These are phyloP conservation scores for Trypanosoma theileri DNA, from an alignment of 208 protist genomes.

Conservation along the genomic window DNA sequence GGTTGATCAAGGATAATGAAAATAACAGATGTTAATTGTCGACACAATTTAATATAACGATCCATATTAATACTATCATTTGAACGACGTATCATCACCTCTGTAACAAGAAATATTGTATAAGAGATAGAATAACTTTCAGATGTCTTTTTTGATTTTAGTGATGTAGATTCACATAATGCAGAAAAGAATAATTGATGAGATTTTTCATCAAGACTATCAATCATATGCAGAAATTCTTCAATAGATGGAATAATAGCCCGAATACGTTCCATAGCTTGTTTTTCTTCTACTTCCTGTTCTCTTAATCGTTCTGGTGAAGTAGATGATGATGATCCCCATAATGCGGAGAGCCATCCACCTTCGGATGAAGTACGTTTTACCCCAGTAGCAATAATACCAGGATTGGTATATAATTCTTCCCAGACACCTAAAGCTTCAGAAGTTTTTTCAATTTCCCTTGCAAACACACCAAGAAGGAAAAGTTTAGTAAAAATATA, in stretches of 20 bases:
- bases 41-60: conserved; percentile 20
- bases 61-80: conserved; percentile 4
- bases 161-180: conserved; percentile 17
- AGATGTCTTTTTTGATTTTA: conserved; percentile 3
- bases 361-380: conserved; percentile 20
- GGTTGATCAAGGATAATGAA: conserved; percentile 5
- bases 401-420: conserved; percentile 37
- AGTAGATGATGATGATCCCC: conserved; percentile 17
- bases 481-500: conserved; percentile 26
- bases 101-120: conserved; percentile 32
- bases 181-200: conserved; percentile 19
- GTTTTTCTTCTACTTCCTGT: conserved; percentile 27
- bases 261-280: conserved; percentile 29
- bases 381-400: conserved; percentile 25
- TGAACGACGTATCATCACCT: conserved; percentile 18
- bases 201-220: conserved; percentile 14
- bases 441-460: neutral
- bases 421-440: conserved; percentile 6
- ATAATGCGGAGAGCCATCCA: conserved; percentile 62
- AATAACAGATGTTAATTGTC: conserved; percentile 14
- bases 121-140: conserved; percentile 28
- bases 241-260: conserved; percentile 38
- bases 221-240: conserved; percentile 42
- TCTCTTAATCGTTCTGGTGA: conserved; percentile 18
- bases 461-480: conserved; percentile 25